These are phyloP conservation scores for Blastocystis sp. DNA, from an alignment of 352 stramenopile species.

Conservation along the genomic window DNA sequence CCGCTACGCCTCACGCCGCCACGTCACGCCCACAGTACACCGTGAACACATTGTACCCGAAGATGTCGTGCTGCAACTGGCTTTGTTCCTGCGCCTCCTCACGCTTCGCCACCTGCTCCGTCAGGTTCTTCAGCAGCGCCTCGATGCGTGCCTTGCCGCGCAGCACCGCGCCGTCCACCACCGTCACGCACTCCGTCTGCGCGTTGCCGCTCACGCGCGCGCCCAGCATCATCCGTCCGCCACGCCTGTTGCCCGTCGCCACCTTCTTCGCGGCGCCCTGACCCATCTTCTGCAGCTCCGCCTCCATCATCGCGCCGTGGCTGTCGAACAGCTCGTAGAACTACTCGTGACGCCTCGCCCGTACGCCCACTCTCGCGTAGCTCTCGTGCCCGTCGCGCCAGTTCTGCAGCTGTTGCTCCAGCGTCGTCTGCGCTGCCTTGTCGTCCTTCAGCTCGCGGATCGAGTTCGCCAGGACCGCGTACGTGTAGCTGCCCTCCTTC, in stretches of 20 bases:
- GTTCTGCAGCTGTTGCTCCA: not conserved
- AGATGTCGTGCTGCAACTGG: not conserved
- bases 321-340: conserved; percentile 25
- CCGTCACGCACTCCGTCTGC: conserved; percentile 10
- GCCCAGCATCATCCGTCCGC: not conserved
- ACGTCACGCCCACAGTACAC: not conserved
- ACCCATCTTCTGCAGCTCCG: not conserved
- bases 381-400: not conserved
- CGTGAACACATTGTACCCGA: conserved; percentile 8
- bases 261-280: not conserved
- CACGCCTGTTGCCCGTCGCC: not conserved
- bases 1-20: not conserved
- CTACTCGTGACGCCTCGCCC: not conserved
- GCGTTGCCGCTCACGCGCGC: not conserved
- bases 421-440: not conserved
- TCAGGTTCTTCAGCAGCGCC: not conserved
- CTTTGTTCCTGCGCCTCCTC: not conserved
- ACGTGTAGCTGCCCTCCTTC: conserved; percentile 14
- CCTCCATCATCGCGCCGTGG: conserved; percentile 27
- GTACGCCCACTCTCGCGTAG: not conserved
- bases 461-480: not conserved
- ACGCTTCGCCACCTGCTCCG: not conserved
- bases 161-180: conserved; percentile 17
- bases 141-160: conserved; percentile 18
- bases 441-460: not conserved